These are phyloP conservation scores for Cynanchum wilfordii DNA, from an alignment of 257 asterid species.

Conservation along the genomic window DNA sequence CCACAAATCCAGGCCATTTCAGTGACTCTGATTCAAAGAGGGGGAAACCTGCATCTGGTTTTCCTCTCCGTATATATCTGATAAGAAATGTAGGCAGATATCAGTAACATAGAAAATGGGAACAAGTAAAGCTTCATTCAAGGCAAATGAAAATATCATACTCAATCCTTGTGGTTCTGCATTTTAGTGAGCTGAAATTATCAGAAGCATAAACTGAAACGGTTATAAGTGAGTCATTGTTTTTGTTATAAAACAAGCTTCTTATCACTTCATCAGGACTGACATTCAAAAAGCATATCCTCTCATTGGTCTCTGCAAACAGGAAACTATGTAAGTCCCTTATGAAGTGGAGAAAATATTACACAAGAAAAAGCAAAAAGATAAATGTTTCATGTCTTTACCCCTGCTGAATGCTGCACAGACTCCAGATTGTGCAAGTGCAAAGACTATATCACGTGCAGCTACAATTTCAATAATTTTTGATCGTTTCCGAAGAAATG, in stretches of 20 bases:
- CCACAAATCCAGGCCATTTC: constrained; percentile 99
- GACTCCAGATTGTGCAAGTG: constrained; percentile 97
- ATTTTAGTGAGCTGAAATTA: constrained; percentile 84
- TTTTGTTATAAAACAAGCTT: constrained; percentile 95
- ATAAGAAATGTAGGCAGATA: constrained; percentile 8
- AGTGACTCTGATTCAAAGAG: constrained; percentile 92
- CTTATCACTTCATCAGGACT: constrained; percentile 97
- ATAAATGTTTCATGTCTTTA: constrained; percentile 15
- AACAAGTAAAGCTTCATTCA: too few relatives aligned
- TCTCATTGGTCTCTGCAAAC: constrained; percentile 80
- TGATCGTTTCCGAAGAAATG: constrained; percentile 90
- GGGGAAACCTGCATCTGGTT: constrained; percentile 96
- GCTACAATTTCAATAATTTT: constrained; percentile 94
- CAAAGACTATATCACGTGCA: constrained; percentile 97
- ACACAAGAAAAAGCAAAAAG: background rate
- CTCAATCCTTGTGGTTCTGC: constrained; percentile 99
- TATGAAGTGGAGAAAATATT: constrained; percentile 2
- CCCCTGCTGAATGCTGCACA: constrained; percentile 99
- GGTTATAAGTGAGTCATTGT: constrained; percentile 94
- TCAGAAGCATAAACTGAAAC: constrained; percentile 98
- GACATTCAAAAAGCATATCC: constrained; percentile 95
- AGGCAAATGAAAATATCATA: constrained; percentile 32
- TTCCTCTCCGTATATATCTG: constrained; percentile 89
- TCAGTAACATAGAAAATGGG: background rate
- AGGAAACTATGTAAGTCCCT: constrained; percentile 20